Conservation (phyloP, 768 basidiomycete species). For the Sporobolomyces pararoseus region DNA sequence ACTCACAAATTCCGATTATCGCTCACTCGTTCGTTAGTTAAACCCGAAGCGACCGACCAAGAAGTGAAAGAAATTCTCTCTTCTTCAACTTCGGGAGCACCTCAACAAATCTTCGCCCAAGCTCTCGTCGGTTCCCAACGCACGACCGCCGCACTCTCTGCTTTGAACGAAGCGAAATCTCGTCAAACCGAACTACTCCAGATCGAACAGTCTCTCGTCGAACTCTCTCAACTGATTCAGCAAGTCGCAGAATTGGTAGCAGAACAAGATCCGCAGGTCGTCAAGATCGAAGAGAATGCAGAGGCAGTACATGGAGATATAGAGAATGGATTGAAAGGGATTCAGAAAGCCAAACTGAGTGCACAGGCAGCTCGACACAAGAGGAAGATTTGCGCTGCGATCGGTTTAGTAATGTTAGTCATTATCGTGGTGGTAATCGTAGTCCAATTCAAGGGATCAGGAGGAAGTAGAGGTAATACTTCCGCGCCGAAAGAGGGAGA, state of each 20-base stretch:
- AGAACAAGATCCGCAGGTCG: constrained; percentile 15
- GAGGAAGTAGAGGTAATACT: not conserved
- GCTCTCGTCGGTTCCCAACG: constrained; percentile 2
- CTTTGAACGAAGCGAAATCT: constrained; percentile 13
- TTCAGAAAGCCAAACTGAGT: not conserved
- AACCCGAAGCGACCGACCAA: constrained; percentile 21
- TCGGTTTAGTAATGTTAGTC: constrained; percentile 10
- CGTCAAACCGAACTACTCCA: not conserved
- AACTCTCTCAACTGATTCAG: constrained; percentile 25
- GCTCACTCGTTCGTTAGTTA: too few relatives aligned
- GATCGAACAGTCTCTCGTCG: constrained; percentile 19
- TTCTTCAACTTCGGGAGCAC: not conserved
- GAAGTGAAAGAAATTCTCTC: constrained; percentile 24
- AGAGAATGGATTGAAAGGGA: constrained; percentile 2
- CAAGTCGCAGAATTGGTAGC: constrained; percentile 35
- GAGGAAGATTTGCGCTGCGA: constrained; percentile 27
- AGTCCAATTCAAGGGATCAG: constrained; percentile 1
- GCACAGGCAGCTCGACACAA: constrained; percentile 27
- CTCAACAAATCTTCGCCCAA: constrained; percentile 23
- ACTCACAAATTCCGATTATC: too few relatives aligned
- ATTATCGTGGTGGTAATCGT: constrained; percentile 11
- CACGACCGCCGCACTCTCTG: not conserved
- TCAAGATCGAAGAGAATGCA: not conserved
- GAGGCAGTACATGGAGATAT: not conserved
- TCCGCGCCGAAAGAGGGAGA: not conserved